Evolutionary conservation across 306 rosid species (phyloP).

Genomic region (Begonia masoniana): DNA sequence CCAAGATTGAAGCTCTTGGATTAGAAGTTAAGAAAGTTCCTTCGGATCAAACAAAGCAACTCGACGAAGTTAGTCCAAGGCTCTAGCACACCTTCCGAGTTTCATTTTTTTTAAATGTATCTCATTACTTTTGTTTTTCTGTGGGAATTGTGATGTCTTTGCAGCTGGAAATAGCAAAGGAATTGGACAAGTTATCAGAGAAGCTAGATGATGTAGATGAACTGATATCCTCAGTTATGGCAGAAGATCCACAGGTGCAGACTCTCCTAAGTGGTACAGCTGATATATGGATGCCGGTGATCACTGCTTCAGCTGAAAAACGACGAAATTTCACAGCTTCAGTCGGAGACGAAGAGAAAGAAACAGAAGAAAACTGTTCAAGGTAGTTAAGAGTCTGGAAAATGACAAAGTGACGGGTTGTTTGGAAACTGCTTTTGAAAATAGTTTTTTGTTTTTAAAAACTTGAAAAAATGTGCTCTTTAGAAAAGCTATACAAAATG

Average conservation of each 20-base stretch:
- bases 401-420: no score
- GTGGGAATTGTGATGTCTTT: not conserved
- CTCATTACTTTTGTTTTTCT: constrained; percentile 5
- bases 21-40: constrained; percentile 89
- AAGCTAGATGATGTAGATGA: constrained; percentile 80
- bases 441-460: not conserved
- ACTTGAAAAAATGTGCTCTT: not conserved
- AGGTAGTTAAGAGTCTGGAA: constrained; percentile 12
- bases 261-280: constrained; percentile 78
- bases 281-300: constrained; percentile 82
- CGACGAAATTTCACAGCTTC: constrained; percentile 50
- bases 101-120: constrained; percentile 2
- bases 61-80: constrained; percentile 49
- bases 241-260: constrained; percentile 75
- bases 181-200: constrained; percentile 73
- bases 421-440: no score
- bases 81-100: constrained; percentile 5
- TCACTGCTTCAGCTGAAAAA: constrained; percentile 72
- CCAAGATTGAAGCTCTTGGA: constrained; percentile 89
- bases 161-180: constrained; percentile 76
- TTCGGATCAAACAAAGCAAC: constrained; percentile 38
- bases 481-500: not conserved
- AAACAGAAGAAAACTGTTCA: constrained; percentile 17
- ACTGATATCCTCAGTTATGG: constrained; percentile 79
- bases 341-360: constrained; percentile 20